Evolutionary conservation across 129 eudicot genomes (phyloP).

Genomic region (Artemisia tridentata): DNA sequence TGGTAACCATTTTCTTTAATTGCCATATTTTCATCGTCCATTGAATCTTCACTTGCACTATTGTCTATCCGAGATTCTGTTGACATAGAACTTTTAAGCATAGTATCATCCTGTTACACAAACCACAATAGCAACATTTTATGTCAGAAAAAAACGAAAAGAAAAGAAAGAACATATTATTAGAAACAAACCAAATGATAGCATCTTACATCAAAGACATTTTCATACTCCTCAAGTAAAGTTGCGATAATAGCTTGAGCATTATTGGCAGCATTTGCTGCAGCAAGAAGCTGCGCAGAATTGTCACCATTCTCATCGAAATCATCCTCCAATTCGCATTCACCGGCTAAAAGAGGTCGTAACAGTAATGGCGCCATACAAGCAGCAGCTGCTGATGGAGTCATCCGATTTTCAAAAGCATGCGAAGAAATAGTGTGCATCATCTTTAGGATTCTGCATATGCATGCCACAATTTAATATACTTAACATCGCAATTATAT

Average conservation of each 20-base stretch:
- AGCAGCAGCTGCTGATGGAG: conserved; percentile 90
- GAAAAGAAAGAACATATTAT: not conserved
- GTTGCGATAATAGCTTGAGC: conserved; percentile 84
- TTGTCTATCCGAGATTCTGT: conserved; percentile 69
- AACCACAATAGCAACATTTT: not conserved
- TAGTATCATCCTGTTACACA: conserved; percentile 61
- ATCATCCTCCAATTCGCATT: conserved; percentile 89
- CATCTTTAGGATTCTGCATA: conserved; percentile 78
- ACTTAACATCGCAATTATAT: not conserved
- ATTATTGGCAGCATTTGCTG: conserved; percentile 95
- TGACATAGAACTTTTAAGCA: conserved; percentile 79
- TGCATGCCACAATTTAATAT: conserved; percentile 14
- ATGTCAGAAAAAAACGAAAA: not conserved
- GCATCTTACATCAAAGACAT: conserved; percentile 70
- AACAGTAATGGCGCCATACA: conserved; percentile 96
- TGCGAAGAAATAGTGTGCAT: conserved; percentile 81
- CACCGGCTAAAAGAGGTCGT: conserved; percentile 92
- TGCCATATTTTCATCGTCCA: conserved; percentile 63
- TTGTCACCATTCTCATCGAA: conserved; percentile 72
- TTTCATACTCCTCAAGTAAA: conserved; percentile 82
- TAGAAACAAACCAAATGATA: conserved; percentile 5
- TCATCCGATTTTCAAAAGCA: conserved; percentile 80
- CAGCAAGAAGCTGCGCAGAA: conserved; percentile 93
- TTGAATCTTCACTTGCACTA: conserved; percentile 75
- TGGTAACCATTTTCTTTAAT: conserved; percentile 69